Conservation (phyloP, 1,284 basidiomycete species). For the Sporisorium scitamineum region DNA sequence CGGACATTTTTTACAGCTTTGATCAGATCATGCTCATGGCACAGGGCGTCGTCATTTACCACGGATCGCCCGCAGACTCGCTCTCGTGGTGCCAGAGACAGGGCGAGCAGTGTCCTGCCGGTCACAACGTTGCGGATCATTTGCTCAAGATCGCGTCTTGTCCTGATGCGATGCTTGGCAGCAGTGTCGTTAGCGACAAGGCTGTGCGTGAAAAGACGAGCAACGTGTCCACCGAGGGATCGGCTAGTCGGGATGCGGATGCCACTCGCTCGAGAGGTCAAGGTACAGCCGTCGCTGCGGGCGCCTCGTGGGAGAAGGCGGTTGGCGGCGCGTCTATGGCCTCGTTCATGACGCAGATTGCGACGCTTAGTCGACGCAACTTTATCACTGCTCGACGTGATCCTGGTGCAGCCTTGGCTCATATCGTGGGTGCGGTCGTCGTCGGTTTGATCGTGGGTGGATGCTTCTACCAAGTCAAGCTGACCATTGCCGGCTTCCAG, state of each 20-base stretch:
- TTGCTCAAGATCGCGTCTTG: slow-evolving; percentile 49
- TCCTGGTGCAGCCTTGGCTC: slow-evolving; percentile 48
- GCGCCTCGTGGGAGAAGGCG: slow-evolving; percentile 29
- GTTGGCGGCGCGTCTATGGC: slow-evolving; percentile 29
- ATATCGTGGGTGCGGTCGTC: slow-evolving; percentile 44
- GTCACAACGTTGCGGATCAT: slow-evolving; percentile 60
- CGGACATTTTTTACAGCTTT: slow-evolving; percentile 55
- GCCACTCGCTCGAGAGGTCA: neutral
- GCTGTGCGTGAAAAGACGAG: slow-evolving; percentile 17
- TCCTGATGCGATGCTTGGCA: slow-evolving; percentile 5
- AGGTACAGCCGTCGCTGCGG: slow-evolving; percentile 12
- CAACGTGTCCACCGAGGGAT: slow-evolving; percentile 16
- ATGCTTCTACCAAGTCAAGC: slow-evolving; percentile 57
- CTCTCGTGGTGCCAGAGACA: slow-evolving; percentile 49
- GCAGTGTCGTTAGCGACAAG: slow-evolving; percentile 13
- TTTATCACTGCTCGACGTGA: slow-evolving; percentile 51
- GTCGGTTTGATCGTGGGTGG: slow-evolving; percentile 60
- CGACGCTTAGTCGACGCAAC: slow-evolving; percentile 40
- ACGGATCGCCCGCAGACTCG: slow-evolving; percentile 51
- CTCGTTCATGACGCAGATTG: slow-evolving; percentile 55
- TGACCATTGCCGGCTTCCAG: slow-evolving; percentile 59
- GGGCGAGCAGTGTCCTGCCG: slow-evolving; percentile 48
- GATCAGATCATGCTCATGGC: slow-evolving; percentile 55
- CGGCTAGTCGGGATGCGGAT: slow-evolving; percentile 2
- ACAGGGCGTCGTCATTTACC: slow-evolving; percentile 46